Evolutionary conservation across 768 basidiomycete genomes (phyloP).

Genomic region (Crepidotus variabilis): DNA sequence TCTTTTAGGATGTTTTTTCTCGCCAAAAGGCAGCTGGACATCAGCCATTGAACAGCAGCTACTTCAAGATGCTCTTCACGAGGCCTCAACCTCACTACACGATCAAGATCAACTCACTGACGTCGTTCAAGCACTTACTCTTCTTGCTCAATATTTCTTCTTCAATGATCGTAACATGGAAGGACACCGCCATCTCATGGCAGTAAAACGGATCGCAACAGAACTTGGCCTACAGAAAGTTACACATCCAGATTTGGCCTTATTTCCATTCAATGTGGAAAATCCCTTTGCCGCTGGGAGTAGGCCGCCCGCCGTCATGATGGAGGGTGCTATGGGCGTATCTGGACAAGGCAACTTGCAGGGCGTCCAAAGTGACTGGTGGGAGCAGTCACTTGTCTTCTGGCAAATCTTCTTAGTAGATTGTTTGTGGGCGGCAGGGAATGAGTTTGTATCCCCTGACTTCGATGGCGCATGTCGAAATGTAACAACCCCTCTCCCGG

Average conservation of each 20-base stretch:
- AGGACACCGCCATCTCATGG: slow-evolving; percentile 58
- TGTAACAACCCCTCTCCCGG: slow-evolving; percentile 54
- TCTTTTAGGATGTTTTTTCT: slow-evolving; percentile 51
- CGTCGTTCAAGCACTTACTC: slow-evolving; percentile 55
- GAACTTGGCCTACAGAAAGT: slow-evolving; percentile 59
- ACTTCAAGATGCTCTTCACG: slow-evolving; percentile 43
- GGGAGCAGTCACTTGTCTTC: slow-evolving; percentile 49
- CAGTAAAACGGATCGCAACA: slow-evolving; percentile 58
- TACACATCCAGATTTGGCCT: slow-evolving; percentile 19
- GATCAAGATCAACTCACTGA: slow-evolving; percentile 53
- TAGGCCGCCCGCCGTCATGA: background rate
- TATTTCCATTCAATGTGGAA: slow-evolving; percentile 16
- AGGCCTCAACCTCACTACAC: slow-evolving; percentile 51
- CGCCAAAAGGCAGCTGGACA: slow-evolving; percentile 38
- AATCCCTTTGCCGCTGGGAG: background rate
- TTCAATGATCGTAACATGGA: slow-evolving; percentile 52
- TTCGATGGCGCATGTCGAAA: slow-evolving; percentile 42
- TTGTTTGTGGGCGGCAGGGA: slow-evolving; percentile 53
- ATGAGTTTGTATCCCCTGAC: slow-evolving; percentile 50
- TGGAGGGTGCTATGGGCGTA: background rate
- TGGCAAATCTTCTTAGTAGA: slow-evolving; percentile 67
- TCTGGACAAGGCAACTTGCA: background rate
- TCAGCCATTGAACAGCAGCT: slow-evolving; percentile 44
- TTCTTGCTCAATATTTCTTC: slow-evolving; percentile 60
- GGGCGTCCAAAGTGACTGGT: slow-evolving; percentile 28